Evolutionary conservation across 306 rosid species (phyloP).

Genomic region (Castanea crenata): DNA sequence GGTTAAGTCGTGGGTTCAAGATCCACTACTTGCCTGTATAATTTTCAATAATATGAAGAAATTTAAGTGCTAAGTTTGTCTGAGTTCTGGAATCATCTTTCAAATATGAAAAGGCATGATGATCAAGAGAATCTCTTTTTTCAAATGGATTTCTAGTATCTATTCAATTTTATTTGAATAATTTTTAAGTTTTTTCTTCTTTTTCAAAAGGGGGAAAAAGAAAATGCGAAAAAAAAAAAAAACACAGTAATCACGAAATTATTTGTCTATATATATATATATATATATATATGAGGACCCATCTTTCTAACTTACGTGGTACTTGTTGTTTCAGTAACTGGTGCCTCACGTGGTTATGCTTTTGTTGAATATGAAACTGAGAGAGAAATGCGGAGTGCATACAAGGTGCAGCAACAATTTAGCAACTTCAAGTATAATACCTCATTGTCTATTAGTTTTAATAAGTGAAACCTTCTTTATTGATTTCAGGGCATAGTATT

Average conservation of each 20-base stretch:
- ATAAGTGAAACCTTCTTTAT: no score
- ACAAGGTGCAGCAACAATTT: conserved; percentile 47
- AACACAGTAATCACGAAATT: neutral
- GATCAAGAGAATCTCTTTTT: neutral
- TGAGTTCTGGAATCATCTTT: neutral
- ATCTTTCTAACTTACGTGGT: neutral
- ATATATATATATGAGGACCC: neutral
- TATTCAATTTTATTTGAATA: neutral
- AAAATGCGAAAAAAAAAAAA: neutral
- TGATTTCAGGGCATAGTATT: neutral
- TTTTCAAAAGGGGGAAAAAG: neutral
- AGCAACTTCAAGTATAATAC: neutral
- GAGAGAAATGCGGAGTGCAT: conserved; percentile 78
- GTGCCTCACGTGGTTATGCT: conserved; percentile 92
- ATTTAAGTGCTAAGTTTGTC: neutral
- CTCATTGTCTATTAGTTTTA: neutral
- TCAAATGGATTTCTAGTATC: neutral
- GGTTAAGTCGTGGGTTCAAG: no score
- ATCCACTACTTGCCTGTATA: no score
- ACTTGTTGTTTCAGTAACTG: conserved; percentile 60
- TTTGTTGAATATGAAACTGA: conserved; percentile 86
- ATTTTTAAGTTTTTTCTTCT: neutral
- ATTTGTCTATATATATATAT: neutral
- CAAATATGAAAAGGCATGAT: neutral
- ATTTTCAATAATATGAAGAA: neutral